These are phyloP conservation scores for Tetrastigma voinierianum DNA, from an alignment of 164 flowering plant genomes.

Conservation along the genomic window DNA sequence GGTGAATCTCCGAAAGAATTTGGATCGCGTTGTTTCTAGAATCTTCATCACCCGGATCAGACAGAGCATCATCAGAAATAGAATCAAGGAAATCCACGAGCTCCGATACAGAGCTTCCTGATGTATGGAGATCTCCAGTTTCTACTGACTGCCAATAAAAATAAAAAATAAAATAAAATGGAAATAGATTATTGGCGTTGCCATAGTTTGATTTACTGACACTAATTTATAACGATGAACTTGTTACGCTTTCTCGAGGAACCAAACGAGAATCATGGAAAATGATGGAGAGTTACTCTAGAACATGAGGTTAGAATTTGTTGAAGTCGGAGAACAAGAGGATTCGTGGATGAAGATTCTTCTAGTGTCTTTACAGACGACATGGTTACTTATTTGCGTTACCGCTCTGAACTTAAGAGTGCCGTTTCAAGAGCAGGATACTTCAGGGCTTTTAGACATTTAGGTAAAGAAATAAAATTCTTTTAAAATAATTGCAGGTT, in stretches of 20 bases:
- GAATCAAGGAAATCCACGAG: conserved; percentile 48
- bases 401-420: no score
- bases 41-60: conserved; percentile 24
- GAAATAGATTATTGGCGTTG: not conserved
- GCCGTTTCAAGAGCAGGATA: no score
- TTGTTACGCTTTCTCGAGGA: no score
- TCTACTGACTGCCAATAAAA: conserved; percentile 32
- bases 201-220: no score
- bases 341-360: conserved; percentile 10
- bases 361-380: conserved; percentile 1
- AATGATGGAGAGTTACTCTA: conserved; percentile 25
- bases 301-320: conserved; percentile 31
- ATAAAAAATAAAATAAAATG: not conserved
- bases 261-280: no score
- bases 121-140: conserved; percentile 29
- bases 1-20: conserved; percentile 39
- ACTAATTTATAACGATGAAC: no score
- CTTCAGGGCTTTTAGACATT: no score
- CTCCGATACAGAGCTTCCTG: conserved; percentile 25
- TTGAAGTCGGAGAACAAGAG: conserved; percentile 25
- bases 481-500: no score
- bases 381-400: not conserved
- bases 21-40: conserved; percentile 25
- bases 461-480: no score
- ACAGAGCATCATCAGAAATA: conserved; percentile 21